phyloP scores from a whole-genome alignment of 306 rosid genomes.

The Datisca glomerata region DNA sequence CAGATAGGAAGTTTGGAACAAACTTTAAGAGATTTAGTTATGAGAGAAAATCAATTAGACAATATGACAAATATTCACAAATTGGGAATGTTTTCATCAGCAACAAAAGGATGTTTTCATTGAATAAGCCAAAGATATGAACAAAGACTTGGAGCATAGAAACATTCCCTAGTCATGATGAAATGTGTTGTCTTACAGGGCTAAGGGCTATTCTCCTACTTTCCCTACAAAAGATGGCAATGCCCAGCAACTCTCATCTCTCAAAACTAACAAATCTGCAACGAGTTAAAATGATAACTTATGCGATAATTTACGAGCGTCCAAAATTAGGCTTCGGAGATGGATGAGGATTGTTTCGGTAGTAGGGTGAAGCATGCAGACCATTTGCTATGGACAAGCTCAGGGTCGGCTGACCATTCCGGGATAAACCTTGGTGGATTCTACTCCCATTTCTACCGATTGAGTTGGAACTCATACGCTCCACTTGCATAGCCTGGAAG shows the following conservation, averaged over 20 bases:
- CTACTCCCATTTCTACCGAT: conserved; percentile 36
- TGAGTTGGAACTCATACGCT: conserved; percentile 44
- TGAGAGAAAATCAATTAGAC: too few relatives aligned
- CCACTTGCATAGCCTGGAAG: conserved; percentile 51
- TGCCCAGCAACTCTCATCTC: background rate
- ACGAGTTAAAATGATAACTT: too few relatives aligned
- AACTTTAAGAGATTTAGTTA: too few relatives aligned
- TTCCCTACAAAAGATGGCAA: background rate
- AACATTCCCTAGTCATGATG: background rate
- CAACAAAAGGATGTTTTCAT: background rate
- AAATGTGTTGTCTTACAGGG: background rate
- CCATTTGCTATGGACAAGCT: conserved; percentile 39
- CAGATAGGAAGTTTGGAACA: too few relatives aligned
- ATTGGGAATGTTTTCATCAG: background rate
- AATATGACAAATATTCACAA: too few relatives aligned
- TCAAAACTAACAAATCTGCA: background rate
- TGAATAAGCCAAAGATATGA: background rate
- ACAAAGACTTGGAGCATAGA: background rate
- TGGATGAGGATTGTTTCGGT: conserved; percentile 15
- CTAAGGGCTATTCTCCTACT: too few relatives aligned
- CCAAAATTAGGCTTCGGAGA: conserved; percentile 32
- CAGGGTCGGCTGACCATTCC: conserved; percentile 52
- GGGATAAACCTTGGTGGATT: conserved; percentile 34
- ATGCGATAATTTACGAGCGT: background rate
- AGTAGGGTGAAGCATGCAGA: conserved; percentile 43